Evolutionary conservation across 169 alveolate species (phyloP).

Genomic region (Eimeria necatrix): DNA sequence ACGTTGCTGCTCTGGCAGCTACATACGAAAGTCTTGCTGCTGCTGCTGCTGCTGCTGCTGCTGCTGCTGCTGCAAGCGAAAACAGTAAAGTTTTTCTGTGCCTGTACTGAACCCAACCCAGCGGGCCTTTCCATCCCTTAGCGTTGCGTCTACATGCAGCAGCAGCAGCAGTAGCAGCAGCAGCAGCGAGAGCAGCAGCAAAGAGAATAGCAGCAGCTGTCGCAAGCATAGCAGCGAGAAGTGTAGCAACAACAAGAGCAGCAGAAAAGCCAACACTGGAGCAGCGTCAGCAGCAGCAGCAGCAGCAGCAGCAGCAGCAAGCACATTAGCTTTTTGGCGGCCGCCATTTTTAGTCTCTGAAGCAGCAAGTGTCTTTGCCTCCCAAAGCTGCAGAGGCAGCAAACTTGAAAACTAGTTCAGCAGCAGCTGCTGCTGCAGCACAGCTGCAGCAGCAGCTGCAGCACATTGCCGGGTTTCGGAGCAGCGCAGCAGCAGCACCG

Average conservation of each 20-base stretch:
- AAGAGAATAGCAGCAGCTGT: conserved; percentile 12
- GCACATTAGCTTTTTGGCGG: too few species aligned
- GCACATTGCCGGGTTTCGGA: not conserved
- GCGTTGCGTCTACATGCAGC: not conserved
- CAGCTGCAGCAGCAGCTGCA: not conserved
- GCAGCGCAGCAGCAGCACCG: not conserved
- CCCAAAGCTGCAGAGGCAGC: not conserved
- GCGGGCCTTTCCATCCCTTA: not conserved
- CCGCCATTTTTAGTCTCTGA: too few species aligned
- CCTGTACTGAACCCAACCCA: not conserved
- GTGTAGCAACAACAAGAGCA: not conserved
- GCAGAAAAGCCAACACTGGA: not conserved
- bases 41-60: conserved; percentile 47
- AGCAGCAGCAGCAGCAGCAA: not conserved
- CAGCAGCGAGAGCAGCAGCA: conserved; percentile 51
- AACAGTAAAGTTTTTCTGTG: not conserved
- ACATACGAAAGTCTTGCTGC: conserved; percentile 10
- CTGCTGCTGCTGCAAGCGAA: not conserved
- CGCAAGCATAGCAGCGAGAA: not conserved
- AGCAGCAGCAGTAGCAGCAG: conserved; percentile 28
- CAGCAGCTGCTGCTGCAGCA: not conserved
- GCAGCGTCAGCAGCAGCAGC: not conserved
- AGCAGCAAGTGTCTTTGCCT: not conserved
- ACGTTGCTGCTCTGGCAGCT: conserved; percentile 48
- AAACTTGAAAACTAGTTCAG: not conserved